Base-by-base conservation (phyloP, 2,329 filamentous ascomycete species). In the Aspergillus uvarum region DNA sequence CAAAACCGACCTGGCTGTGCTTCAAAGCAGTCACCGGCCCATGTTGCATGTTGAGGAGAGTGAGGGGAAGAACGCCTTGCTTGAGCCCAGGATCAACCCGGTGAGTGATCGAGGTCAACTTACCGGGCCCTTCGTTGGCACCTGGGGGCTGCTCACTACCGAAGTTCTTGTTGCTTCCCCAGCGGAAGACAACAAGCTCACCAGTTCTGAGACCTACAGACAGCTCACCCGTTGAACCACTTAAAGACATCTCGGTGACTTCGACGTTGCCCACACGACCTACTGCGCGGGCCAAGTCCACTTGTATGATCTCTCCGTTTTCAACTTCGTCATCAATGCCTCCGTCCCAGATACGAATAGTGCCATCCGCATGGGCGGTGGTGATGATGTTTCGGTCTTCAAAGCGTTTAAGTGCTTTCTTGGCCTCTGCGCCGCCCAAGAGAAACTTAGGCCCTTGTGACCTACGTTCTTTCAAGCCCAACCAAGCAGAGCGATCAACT, bases 271-370 rank as follows among this genome's bases (percentile, higher is more conserved):
- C 86, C 61, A 85, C 89, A n/a, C 91, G 86, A 55, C 89, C 90
- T 4, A 98, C 81, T 2, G 94, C 91, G 64, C 91, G 85, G 6
- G 90, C 89, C 42, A 98, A 81, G 69, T 99, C 94, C 5, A 96
- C 87, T 77, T 99, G 94, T 24, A 98, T 79, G 56, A 91, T 83
- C 4, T 82, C 81, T 12, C 86, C 83, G 69, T 98, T 98, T 75
- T 99, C 95, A 54, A 99, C 90, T 69, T 97, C 91, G 71, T 99
- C 95, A 14, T 87, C 90, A 69, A 96, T 90, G 0, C 95, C 95
- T 21, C 89, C 86, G 75, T 99, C 95, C 92, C 93, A 99, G 6
- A 98, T 81, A 32, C 93, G 84, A n/a, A 99, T 82, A 0, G 90
- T 96, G 56, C 93, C 92, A 75, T 99, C 95, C 3, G 89, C 92